Percentiles rank a stretch among this genome's conserved stretches.
phyloP scores from a whole-genome alignment of 257 asterid genomes.

The Salvia miltiorrhiza region DNA sequence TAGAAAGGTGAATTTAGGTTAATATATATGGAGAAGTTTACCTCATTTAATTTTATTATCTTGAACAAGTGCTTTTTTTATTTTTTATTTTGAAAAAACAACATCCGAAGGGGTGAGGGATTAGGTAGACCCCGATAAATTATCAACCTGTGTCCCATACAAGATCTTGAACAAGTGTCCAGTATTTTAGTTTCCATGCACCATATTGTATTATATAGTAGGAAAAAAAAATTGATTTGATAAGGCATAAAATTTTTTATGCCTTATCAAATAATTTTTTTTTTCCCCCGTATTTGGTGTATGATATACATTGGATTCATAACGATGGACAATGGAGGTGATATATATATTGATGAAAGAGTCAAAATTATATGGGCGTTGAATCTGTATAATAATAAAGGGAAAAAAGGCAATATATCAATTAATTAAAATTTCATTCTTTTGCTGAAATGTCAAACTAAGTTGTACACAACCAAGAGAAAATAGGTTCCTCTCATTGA shows the following conservation, averaged over 20 bases:
- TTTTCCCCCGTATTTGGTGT: not conserved
- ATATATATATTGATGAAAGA: not conserved
- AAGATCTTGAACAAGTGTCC: too few species aligned
- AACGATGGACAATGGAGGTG: not conserved
- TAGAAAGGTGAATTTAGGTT: not conserved
- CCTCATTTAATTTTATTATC: not conserved
- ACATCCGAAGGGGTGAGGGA: too few species aligned
- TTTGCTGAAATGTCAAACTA: not conserved
- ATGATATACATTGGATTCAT: not conserved
- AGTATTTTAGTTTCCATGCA: too few species aligned
- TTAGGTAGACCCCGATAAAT: too few species aligned
- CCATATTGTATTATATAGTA: too few species aligned
- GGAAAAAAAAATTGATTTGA: too few species aligned
- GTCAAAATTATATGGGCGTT: not conserved
- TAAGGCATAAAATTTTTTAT: too few species aligned
- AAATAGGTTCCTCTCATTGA: not conserved
- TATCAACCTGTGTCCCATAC: too few species aligned
- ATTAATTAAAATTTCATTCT: not conserved
- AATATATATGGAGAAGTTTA: not conserved
- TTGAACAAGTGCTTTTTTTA: not conserved
- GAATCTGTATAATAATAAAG: not conserved
- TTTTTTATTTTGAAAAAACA: too few species aligned
- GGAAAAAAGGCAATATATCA: too few species aligned
- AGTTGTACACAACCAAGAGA: not conserved
- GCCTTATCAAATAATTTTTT: not conserved